Percentiles rank a stretch among this genome's conserved stretches.
phyloP scores from a whole-genome alignment of 495 filamentous ascomycete species.

The Podospora anserina region DNA sequence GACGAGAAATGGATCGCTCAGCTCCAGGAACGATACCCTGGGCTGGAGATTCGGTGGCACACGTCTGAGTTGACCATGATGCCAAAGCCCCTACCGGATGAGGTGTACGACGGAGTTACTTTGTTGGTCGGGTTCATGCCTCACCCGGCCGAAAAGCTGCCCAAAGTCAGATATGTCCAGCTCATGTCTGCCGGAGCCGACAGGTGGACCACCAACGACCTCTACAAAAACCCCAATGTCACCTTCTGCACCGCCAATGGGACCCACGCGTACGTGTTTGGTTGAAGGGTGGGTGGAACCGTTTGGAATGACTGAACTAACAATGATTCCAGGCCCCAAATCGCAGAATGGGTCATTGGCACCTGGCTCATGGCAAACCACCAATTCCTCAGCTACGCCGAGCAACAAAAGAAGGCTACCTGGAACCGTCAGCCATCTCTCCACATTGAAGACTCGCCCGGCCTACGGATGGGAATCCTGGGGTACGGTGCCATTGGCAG shows the following conservation, averaged over 20 bases:
- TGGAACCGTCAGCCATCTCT: conserved; percentile 9
- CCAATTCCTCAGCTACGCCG: conserved; percentile 27
- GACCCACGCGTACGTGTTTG: conserved; percentile 22
- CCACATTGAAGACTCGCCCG: conserved; percentile 29
- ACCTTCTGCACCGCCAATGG: conserved; percentile 36
- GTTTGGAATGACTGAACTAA: neutral
- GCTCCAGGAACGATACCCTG: conserved; percentile 26
- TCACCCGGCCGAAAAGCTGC: conserved; percentile 25
- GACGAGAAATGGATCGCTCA: conserved; percentile 28
- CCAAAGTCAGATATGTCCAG: conserved; percentile 35
- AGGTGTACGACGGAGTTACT: conserved; percentile 32
- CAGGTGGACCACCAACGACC: conserved; percentile 28
- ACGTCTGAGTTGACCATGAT: neutral
- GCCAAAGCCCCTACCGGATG: conserved; percentile 3
- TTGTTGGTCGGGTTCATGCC: conserved; percentile 23
- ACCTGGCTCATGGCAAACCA: conserved; percentile 38
- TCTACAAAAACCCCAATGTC: conserved; percentile 30
- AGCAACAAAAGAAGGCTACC: conserved; percentile 19
- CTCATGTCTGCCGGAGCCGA: conserved; percentile 34
- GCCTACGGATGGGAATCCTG: conserved; percentile 40
- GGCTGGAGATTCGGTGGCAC: conserved; percentile 33
- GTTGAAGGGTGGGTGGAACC: neutral
- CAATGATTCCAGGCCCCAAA: conserved; percentile 33
- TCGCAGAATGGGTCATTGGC: conserved; percentile 46
- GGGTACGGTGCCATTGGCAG: conserved; percentile 55